Evolutionary conservation across 306 rosid genomes (phyloP), one percentile per base, ranked within the genome.

Genomic region (Senna tora): DNA sequence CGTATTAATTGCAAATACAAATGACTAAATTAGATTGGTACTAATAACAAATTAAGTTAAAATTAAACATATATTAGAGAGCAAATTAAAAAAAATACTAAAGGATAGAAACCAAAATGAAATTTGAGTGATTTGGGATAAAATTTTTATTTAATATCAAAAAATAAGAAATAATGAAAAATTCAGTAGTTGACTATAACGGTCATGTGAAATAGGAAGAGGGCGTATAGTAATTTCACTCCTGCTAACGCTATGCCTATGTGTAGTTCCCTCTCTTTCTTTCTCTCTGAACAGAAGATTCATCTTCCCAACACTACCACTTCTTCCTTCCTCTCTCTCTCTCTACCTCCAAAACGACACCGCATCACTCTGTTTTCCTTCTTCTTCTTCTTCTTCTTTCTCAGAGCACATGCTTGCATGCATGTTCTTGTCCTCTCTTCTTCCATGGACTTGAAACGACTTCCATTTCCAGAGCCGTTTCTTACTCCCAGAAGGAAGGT

Each of bases 401-500:
- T 4, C 22, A 39, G 33, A 7, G 68, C 20, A 39, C 30, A 25
- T 25, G 30, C 30, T 25, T 25, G 71, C 74, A 79, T 79, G 80
- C 87, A 79, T 69, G 33, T 64, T 20, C 21, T 59, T 53, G 15
- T 16, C 4, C 62, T 57, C 0, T 17, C 5, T n/a, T 58, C 39
- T 52, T 28, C 52, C 12, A 86, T 91, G 99, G 92, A 81, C 8
- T 65, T 38, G 28, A 91, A 82, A 81, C 84, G 66, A 68, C 60
- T 81, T 65, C 30, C 78, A 34, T 69, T 85, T 45, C 32, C 85
- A 0, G 97, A 87, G 66, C 83, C 74, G 66, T 59, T 82, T 50
- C 20, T 65, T 19, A 79, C 82, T 5, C 75, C 76, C 7, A 80
- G 76, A 71, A 88, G 87, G 59, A 88, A 84, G 62, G 62, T 91